These are phyloP conservation scores for Rhizophora mangle DNA, from an alignment of 345 rosid species.

Conservation along the genomic window DNA sequence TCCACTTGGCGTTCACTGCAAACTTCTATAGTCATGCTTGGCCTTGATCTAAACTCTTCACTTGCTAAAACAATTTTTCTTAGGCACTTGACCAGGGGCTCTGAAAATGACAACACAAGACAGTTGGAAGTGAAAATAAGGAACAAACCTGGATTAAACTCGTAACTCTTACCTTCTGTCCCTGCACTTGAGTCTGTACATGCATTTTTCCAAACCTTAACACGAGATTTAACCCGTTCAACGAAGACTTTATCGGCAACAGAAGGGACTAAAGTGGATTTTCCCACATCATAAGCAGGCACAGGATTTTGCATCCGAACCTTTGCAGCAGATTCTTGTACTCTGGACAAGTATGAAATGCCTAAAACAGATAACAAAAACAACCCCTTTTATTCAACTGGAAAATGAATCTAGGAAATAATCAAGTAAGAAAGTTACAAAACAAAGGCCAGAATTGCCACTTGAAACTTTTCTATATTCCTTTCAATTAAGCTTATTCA, in stretches of 20 bases:
- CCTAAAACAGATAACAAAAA: constrained; percentile 38
- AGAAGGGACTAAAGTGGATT: constrained; percentile 42
- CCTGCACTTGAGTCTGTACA: constrained; percentile 33
- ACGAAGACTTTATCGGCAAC: constrained; percentile 73
- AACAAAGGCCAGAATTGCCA: not conserved
- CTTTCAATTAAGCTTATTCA: no score
- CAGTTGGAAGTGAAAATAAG: constrained; percentile 1
- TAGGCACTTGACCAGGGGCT: constrained; percentile 53
- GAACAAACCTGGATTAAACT: constrained; percentile 1
- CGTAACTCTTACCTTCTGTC: constrained; percentile 43
- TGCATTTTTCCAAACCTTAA: constrained; percentile 65
- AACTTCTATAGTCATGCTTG: constrained; percentile 69
- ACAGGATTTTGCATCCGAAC: constrained; percentile 51
- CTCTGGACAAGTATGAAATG: constrained; percentile 79
- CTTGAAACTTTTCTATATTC: no score
- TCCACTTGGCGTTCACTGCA: constrained; percentile 84
- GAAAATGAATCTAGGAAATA: not conserved
- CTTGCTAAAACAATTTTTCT: constrained; percentile 51
- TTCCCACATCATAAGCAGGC: constrained; percentile 23
- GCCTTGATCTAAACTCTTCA: constrained; percentile 66
- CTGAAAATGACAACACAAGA: constrained; percentile 32
- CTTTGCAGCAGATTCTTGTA: constrained; percentile 68
- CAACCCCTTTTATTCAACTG: not conserved
- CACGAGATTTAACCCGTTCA: constrained; percentile 61
- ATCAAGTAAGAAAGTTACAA: not conserved